A percentile compares a stretch with the other conserved stretches of the same genome.
Evolutionary conservation across 2,329 filamentous ascomycete species (phyloP).

Genomic region (Ophiostoma himal-ulmi): DNA sequence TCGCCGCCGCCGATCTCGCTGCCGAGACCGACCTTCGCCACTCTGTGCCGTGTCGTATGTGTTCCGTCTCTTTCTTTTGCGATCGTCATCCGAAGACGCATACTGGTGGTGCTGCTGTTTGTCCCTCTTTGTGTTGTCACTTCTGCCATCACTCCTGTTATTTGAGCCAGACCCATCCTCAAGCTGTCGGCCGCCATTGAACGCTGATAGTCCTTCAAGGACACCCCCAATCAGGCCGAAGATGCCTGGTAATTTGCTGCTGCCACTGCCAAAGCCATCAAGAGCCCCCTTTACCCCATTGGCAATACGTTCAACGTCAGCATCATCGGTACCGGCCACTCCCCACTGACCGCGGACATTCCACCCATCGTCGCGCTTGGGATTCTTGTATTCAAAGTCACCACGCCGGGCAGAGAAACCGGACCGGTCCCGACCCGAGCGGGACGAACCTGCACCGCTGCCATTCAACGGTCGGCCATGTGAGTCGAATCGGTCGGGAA

Average conservation of each 20-base stretch:
- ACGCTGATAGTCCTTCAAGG: constrained; percentile 24
- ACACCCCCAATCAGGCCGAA: constrained; percentile 31
- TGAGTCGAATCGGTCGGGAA: constrained; percentile 45
- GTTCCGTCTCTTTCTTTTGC: constrained; percentile 19
- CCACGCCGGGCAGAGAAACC: constrained; percentile 36
- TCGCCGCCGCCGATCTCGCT: neutral
- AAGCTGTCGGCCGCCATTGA: neutral
- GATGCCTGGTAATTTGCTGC: constrained; percentile 26
- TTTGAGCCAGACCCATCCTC: neutral
- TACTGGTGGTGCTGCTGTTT: neutral
- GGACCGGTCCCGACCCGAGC: neutral
- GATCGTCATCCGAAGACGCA: constrained; percentile 22
- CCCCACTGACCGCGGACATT: constrained; percentile 42
- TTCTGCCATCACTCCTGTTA: neutral
- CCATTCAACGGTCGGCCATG: constrained; percentile 39
- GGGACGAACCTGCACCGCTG: constrained; percentile 18
- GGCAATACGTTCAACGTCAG: constrained; percentile 37
- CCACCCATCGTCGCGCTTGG: constrained; percentile 29
- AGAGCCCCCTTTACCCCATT: constrained; percentile 31
- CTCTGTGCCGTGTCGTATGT: neutral
- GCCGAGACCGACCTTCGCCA: constrained; percentile 2
- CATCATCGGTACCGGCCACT: constrained; percentile 40
- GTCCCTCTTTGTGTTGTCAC: constrained; percentile 18
- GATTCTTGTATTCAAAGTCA: constrained; percentile 38
- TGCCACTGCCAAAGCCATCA: constrained; percentile 26